Evolutionary conservation across 352 stramenopile species (phyloP), one percentile per base, ranked within the genome.

Genomic region (Saprolegnia diclina): DNA sequence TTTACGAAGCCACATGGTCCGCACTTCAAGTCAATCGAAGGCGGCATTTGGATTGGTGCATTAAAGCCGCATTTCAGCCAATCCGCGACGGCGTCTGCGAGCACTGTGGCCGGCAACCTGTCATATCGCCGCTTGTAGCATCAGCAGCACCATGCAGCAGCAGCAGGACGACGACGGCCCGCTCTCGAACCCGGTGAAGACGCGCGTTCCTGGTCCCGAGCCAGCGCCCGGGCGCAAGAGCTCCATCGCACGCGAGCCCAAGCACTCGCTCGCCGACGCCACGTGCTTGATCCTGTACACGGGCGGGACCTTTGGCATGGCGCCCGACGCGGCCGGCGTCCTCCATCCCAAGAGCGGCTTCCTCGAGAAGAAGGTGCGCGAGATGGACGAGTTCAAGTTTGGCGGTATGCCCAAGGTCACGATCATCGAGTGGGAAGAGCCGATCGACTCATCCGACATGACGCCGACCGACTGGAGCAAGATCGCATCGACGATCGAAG

Each of bases 401-500:
- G 80, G 85, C 46, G 85, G 91, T 71, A 95, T 92, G 83, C 85
- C 87, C 11, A 67, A 73, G 11, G 83, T 92, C 56, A 90, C 79
- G 0, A 82, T 94, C 45, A 85, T 76, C 48, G 83, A 93, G 71
- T 93, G 83, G 84, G 72, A 71, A 4, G 67, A 90, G 4, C 88
- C 95, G 54, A 91, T 97, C 56, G 96, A 99, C 79, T 93, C 85
- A 63, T 92, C 82, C 64, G 83, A 93, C 74, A 91, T 93, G 86
- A 78, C 74, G 7, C 93, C 94, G 0, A 73, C 71, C 7, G 91
- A 99, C 80, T 99, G 96, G 96, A 78, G 75, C 0, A 74, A 72
- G 35, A 94, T 99, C 46, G 95, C 92, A n/a, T 76, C 73, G 22
- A 92, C 98, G 74, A 98, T 99, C 57, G 91, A 97, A 72, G 78